Evolutionary conservation across 2,329 filamentous ascomycete genomes (phyloP), one percentile per base, ranked within the genome.

Genomic region (Alternaria longipes): DNA sequence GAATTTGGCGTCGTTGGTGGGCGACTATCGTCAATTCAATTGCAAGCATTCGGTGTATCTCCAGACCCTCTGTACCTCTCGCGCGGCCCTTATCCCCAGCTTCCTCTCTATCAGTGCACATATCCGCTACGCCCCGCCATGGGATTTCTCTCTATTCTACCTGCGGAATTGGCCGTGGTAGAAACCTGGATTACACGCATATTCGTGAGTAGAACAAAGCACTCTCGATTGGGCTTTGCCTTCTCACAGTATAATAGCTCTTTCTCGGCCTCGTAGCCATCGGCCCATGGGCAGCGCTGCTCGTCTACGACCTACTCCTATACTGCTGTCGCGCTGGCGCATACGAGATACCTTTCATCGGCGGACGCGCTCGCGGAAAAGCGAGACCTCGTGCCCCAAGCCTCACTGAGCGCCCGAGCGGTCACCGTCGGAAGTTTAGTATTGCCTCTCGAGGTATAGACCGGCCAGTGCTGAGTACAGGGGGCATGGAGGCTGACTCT

Each of bases 141-240:
- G 89, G 84, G 85, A 45, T 85, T 86, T 82, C 87, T 88, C 65
- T 90, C 89, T 2, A 84, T 91, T 60, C 83, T 91, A 34, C 89
- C 89, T 1, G 80, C 84, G 18, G 81, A 84, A 58, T 81, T 90
- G 55, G 83, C 81, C 42, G 80, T 81, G 40, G 74, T 90, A 54
- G 89, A 91, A 74, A 84, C 82, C 53, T 90, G 87, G 87, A 80
- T 87, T 59, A 84, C 85, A 46, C 83, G 87, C 9, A 72, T 87
- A 45, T 91, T 90, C 74, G 89, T 91, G 82, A 72, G 86, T 58
- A 46, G 4, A 34, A 3, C n/a, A 14, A 20, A 9, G 5, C 22
- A 12, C n/a, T 16, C 7, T 12, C 8, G 2, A 26, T 18, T 8
- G 22, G 14, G 11, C 53, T 12, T 22, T 14, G 24, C 55, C 24